A percentile compares a stretch with the other conserved stretches of the same genome.
Evolutionary conservation across 768 basidiomycete genomes (phyloP).

Genomic region (Leccinum broughii): DNA sequence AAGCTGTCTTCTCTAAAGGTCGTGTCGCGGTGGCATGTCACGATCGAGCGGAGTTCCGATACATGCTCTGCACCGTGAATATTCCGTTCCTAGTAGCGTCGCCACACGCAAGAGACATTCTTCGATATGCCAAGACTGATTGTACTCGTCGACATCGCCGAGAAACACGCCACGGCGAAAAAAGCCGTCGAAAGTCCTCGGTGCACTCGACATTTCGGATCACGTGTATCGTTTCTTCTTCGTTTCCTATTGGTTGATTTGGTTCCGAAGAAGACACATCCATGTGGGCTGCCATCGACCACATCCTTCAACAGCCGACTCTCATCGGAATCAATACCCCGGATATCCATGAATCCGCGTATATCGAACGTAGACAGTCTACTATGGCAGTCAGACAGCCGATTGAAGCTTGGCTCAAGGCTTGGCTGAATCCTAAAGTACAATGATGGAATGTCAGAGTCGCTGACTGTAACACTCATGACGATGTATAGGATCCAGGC

Average conservation of each 20-base stretch:
- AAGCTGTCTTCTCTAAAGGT: not conserved
- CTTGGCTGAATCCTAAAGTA: conserved; percentile 13
- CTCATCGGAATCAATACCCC: conserved; percentile 23
- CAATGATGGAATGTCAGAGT: not conserved
- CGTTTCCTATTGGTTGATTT: conserved; percentile 7
- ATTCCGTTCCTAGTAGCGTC: too few relatives aligned
- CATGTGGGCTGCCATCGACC: conserved; percentile 30
- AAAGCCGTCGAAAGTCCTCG: conserved; percentile 26
- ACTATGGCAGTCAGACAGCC: conserved; percentile 9
- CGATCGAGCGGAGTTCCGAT: not conserved
- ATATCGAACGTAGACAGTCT: not conserved
- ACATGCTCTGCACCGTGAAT: too few relatives aligned
- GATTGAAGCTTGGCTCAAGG: not conserved
- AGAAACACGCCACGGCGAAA: conserved; percentile 8
- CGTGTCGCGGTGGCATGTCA: not conserved
- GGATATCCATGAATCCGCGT: not conserved
- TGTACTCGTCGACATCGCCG: conserved; percentile 1
- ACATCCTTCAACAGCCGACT: conserved; percentile 27
- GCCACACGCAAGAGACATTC: not conserved
- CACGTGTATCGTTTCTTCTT: conserved; percentile 12
- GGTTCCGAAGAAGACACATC: conserved; percentile 19
- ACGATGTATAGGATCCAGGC: conserved; percentile 9
- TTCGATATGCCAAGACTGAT: conserved; percentile 3
- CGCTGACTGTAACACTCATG: conserved; percentile 1
- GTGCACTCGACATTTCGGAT: conserved; percentile 27